phyloP scores from a whole-genome alignment of 2,329 filamentous ascomycete species.

The Xylariaceae sp. region DNA sequence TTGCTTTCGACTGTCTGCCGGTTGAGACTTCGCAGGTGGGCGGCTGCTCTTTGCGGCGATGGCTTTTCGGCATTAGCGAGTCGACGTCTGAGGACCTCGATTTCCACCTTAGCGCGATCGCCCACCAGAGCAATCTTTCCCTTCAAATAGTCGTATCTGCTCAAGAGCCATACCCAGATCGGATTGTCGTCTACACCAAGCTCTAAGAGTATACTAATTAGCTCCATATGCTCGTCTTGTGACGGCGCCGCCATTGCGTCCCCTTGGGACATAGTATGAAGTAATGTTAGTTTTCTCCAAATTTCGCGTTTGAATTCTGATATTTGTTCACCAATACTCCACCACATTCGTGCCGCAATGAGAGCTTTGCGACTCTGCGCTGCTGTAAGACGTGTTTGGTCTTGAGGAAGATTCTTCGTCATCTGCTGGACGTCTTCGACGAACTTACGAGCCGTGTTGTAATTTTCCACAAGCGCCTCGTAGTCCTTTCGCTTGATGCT shows the following conservation, averaged over 20 bases:
- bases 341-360: conserved; percentile 90
- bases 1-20: conserved; percentile 62
- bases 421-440: conserved; percentile 73
- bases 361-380: conserved; percentile 78
- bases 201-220: conserved; percentile 86
- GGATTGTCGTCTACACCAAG: conserved; percentile 93
- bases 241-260: conserved; percentile 48
- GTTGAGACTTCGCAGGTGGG: conserved; percentile 70
- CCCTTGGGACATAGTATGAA: conserved; percentile 51
- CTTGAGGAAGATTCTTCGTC: conserved; percentile 57
- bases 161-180: conserved; percentile 93
- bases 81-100: conserved; percentile 81
- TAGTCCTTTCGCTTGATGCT: conserved; percentile 90
- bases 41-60: conserved; percentile 62
- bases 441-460: conserved; percentile 75
- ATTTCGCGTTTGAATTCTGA: conserved; percentile 82
- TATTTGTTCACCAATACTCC: conserved; percentile 84
- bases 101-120: conserved; percentile 84
- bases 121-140: conserved; percentile 75
- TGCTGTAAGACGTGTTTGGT: conserved; percentile 46
- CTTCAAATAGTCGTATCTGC: conserved; percentile 84
- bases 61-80: conserved; percentile 73
- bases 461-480: conserved; percentile 81
- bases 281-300: conserved; percentile 74
- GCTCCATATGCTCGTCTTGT: conserved; percentile 84